phyloP scores from a whole-genome alignment of 2,329 filamentous ascomycete genomes.

The Alternaria sp. region DNA sequence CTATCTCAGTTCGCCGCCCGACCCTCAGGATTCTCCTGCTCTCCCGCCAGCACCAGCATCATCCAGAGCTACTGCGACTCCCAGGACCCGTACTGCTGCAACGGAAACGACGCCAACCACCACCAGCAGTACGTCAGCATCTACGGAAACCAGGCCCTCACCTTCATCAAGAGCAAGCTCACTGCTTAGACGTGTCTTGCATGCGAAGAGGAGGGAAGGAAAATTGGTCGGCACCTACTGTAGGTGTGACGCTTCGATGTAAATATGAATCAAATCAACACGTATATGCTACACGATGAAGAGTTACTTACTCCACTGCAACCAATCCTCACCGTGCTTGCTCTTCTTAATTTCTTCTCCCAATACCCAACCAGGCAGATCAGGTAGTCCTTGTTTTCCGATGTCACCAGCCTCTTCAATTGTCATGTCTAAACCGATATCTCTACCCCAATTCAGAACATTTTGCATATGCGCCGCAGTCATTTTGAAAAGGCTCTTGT shows the following conservation, averaged over 20 bases:
- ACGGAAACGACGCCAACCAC: slow-evolving; percentile 64
- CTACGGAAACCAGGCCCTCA: slow-evolving; percentile 65
- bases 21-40: slow-evolving; percentile 63
- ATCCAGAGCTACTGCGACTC: slow-evolving; percentile 71
- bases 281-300: background rate
- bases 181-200: slow-evolving; percentile 31
- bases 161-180: slow-evolving; percentile 65
- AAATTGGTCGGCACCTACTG: background rate
- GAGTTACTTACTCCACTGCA: background rate
- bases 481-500: background rate
- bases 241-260: background rate
- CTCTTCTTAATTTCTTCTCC: background rate
- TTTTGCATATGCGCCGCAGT: background rate
- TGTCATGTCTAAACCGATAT: background rate
- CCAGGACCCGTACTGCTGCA: slow-evolving; percentile 70
- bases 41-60: slow-evolving; percentile 57
- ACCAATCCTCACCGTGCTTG: background rate
- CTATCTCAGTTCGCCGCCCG: slow-evolving; percentile 64
- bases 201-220: background rate
- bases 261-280: slow-evolving; percentile 1
- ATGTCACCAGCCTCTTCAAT: background rate
- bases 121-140: slow-evolving; percentile 68
- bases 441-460: background rate
- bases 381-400: background rate
- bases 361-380: background rate